These are phyloP conservation scores for Rhamnella rubrinervis DNA, from an alignment of 331 rosid genomes.

Conservation along the genomic window DNA sequence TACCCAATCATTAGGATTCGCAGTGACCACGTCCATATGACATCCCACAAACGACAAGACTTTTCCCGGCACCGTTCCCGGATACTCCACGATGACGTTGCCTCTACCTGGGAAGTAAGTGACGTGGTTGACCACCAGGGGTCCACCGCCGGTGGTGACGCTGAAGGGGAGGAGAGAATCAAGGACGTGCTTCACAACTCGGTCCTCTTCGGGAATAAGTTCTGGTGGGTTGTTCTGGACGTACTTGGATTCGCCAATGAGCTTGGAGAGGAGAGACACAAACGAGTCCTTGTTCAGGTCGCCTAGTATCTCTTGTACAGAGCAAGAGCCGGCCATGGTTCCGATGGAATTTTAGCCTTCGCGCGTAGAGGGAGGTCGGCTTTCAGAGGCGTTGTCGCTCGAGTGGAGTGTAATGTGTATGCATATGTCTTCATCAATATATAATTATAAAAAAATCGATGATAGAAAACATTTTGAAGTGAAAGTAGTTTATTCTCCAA, in stretches of 20 bases:
- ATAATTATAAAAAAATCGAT: too few relatives aligned
- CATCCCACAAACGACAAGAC: conserved; percentile 82
- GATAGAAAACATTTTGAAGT: too few relatives aligned
- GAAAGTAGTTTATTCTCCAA: too few relatives aligned
- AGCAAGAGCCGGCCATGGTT: conserved; percentile 46
- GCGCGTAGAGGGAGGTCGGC: too few relatives aligned
- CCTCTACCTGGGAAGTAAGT: conserved; percentile 71
- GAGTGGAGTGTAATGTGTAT: too few relatives aligned
- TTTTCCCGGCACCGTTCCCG: conserved; percentile 74
- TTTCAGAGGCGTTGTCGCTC: not conserved
- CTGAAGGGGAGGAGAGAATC: conserved; percentile 64
- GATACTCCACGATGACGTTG: conserved; percentile 79
- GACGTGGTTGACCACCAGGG: conserved; percentile 66
- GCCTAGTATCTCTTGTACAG: conserved; percentile 47
- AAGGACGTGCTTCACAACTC: conserved; percentile 62
- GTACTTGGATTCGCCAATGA: conserved; percentile 81
- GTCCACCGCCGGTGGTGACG: conserved; percentile 80
- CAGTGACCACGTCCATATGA: conserved; percentile 97
- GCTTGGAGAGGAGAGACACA: conserved; percentile 64
- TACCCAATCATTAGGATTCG: conserved; percentile 87
- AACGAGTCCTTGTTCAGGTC: conserved; percentile 60
- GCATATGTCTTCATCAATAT: too few relatives aligned
- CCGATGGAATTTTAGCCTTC: not conserved
- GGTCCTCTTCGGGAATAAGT: conserved; percentile 75
- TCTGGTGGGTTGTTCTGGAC: conserved; percentile 90